phyloP scores from a whole-genome alignment of 139 green algal genomes.

The Penium margaritaceum region DNA sequence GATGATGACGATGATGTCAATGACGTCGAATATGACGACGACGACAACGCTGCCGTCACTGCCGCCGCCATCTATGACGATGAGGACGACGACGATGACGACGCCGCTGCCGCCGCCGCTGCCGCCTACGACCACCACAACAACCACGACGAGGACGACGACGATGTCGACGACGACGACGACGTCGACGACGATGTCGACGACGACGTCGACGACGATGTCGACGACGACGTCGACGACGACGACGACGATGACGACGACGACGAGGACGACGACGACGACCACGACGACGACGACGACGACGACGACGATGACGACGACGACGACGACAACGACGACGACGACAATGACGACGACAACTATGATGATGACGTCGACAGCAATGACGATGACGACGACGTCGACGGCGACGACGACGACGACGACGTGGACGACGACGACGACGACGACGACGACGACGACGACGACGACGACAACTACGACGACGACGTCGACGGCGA shows the following conservation, averaged over 20 bases:
- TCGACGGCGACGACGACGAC: neutral
- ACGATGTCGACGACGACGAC: neutral
- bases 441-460: neutral
- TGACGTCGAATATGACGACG: neutral
- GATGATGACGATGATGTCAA: neutral
- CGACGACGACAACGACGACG: neutral
- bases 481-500: neutral
- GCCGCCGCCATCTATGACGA: neutral
- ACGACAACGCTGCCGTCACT: neutral
- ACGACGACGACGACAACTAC: neutral
- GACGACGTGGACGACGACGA: neutral
- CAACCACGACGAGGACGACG: neutral
- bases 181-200: neutral
- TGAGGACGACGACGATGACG: neutral
- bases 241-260: neutral
- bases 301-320: neutral
- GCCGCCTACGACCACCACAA: neutral
- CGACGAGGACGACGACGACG: neutral
- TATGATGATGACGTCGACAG: neutral
- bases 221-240: neutral
- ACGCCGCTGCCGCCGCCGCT: neutral
- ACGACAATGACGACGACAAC: neutral
- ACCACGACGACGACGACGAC: neutral
- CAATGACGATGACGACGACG: neutral
- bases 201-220: neutral